phyloP scores from a whole-genome alignment of 2,329 filamentous ascomycete species.

The Anthostomella pinea region DNA sequence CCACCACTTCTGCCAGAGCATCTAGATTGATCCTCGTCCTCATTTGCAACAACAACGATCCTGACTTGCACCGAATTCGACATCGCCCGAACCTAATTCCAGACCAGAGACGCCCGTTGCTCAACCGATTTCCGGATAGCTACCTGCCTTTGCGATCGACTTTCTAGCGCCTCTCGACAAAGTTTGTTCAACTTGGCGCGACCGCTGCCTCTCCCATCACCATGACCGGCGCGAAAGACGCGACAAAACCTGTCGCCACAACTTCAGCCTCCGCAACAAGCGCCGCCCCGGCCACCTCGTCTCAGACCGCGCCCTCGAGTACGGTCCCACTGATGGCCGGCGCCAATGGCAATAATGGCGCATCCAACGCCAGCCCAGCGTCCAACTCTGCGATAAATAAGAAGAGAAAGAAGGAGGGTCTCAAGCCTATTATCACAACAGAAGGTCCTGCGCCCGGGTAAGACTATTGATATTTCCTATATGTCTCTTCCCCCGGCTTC shows the following conservation, averaged over 20 bases:
- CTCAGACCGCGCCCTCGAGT: slow-evolving; percentile 12
- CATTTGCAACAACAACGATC: too few relatives aligned
- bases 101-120: too few relatives aligned
- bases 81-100: slow-evolving; percentile 2
- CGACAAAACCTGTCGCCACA: slow-evolving; percentile 12
- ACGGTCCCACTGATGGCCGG: slow-evolving; percentile 31
- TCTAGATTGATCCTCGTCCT: too few relatives aligned
- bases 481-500: too few relatives aligned
- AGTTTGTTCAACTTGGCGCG: too few relatives aligned
- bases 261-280: slow-evolving; percentile 5
- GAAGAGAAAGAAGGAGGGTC: slow-evolving; percentile 71
- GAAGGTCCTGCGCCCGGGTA: slow-evolving; percentile 47
- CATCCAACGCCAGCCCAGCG: slow-evolving; percentile 15
- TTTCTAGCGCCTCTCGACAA: too few relatives aligned
- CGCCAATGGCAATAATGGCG: slow-evolving; percentile 31
- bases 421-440: slow-evolving; percentile 75
- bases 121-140: too few relatives aligned
- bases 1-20: slow-evolving; percentile 3
- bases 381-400: slow-evolving; percentile 43
- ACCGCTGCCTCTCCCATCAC: slow-evolving; percentile 5
- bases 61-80: background rate
- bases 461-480: slow-evolving; percentile 33
- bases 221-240: slow-evolving; percentile 28
- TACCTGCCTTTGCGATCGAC: too few relatives aligned
- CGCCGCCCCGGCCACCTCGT: slow-evolving; percentile 1